A percentile compares a stretch with the other conserved stretches of the same genome.
Evolutionary conservation across 2,329 filamentous ascomycete species (phyloP).

Genomic region (Neonectria hederae): DNA sequence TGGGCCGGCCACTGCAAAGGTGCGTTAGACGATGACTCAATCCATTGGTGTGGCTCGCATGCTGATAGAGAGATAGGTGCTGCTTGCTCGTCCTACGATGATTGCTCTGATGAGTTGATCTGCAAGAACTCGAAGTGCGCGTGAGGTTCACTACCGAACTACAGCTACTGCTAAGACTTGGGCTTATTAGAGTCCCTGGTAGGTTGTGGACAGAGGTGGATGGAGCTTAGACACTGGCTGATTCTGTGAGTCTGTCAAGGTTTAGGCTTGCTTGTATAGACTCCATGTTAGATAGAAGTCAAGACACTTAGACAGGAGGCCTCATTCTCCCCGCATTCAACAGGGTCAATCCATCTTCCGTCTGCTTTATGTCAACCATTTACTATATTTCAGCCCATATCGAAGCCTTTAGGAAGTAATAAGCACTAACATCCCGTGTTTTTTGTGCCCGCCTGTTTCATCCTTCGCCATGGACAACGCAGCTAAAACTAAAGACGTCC

Average conservation of each 20-base stretch:
- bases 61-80: conserved; percentile 34
- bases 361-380: too few relatives aligned
- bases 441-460: background rate
- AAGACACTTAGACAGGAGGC: background rate
- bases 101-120: conserved; percentile 38
- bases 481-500: background rate
- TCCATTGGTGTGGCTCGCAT: background rate
- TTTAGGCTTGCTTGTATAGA: background rate
- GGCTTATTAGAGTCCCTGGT: too few relatives aligned
- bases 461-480: background rate
- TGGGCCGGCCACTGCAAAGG: conserved; percentile 32
- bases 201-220: background rate
- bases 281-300: background rate
- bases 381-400: background rate
- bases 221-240: too few relatives aligned
- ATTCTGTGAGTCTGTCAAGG: background rate
- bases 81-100: conserved; percentile 33
- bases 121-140: conserved; percentile 36
- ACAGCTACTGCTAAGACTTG: background rate
- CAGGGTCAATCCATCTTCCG: background rate
- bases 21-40: conserved; percentile 2
- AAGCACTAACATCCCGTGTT: background rate
- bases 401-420: background rate
- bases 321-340: background rate
- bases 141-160: background rate